phyloP scores from a whole-genome alignment of 2,329 filamentous ascomycete genomes.

The Fusarium brachygibbosum region DNA sequence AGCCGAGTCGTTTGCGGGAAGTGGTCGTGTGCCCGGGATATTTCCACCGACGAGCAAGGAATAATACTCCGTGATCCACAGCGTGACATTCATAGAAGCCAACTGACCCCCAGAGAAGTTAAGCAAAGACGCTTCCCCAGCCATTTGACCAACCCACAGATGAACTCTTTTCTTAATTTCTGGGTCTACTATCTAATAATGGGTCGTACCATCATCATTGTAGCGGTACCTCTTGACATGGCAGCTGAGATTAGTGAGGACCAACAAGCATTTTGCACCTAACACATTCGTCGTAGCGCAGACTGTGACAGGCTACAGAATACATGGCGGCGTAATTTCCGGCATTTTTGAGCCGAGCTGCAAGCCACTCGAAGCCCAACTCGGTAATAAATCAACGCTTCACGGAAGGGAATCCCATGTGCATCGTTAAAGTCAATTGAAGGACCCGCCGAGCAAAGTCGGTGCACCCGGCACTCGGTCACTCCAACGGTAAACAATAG shows the following conservation, averaged over 20 bases:
- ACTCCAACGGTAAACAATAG: background rate
- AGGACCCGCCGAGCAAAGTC: constrained; percentile 25
- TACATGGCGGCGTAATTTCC: constrained; percentile 1
- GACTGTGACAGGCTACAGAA: constrained; percentile 3
- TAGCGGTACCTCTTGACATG: background rate
- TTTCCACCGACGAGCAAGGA: background rate
- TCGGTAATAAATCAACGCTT: constrained; percentile 38
- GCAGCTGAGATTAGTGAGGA: constrained; percentile 3
- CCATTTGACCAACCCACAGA: constrained; percentile 1
- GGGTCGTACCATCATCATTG: background rate
- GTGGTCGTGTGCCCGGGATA: constrained; percentile 8
- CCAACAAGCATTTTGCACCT: constrained; percentile 12
- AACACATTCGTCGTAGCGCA: constrained; percentile 24
- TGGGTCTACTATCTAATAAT: background rate
- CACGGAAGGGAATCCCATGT: constrained; percentile 21
- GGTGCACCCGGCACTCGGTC: background rate
- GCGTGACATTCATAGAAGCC: background rate
- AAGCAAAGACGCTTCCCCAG: background rate
- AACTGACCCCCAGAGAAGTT: background rate
- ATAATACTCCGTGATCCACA: background rate
- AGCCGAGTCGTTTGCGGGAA: background rate
- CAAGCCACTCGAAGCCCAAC: constrained; percentile 26
- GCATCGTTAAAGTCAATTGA: constrained; percentile 18
- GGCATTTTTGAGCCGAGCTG: constrained; percentile 42
- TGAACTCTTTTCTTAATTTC: background rate